Evolutionary conservation across 371 early-diverging fungal genomes (phyloP).

Genomic region (Zychaea mexicana): DNA sequence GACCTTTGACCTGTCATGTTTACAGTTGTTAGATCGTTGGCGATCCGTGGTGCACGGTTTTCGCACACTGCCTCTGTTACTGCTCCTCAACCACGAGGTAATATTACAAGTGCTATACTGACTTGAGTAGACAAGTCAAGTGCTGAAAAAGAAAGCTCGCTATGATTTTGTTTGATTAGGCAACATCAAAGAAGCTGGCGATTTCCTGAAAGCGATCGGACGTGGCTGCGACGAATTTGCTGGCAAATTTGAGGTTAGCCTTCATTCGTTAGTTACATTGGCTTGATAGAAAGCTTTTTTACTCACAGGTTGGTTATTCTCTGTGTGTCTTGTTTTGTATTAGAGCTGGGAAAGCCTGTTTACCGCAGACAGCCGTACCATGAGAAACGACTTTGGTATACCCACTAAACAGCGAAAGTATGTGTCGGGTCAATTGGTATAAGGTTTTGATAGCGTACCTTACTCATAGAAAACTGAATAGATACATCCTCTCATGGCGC

Average conservation of each 20-base stretch:
- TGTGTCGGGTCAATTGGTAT: not conserved
- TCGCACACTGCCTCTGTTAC: slow-evolving; percentile 14
- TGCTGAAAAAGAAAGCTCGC: not conserved
- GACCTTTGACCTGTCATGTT: slow-evolving; percentile 4
- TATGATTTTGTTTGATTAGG: slow-evolving; percentile 29
- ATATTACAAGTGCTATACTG: not conserved
- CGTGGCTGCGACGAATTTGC: slow-evolving; percentile 61
- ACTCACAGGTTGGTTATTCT: too few species aligned
- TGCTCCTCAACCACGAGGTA: slow-evolving; percentile 31
- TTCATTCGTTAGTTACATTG: too few species aligned
- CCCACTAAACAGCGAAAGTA: slow-evolving; percentile 30
- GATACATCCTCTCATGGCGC: slow-evolving; percentile 23
- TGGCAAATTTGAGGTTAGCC: slow-evolving; percentile 59
- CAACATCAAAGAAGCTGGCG: slow-evolving; percentile 42
- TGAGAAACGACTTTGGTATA: slow-evolving; percentile 50
- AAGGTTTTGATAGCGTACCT: not conserved
- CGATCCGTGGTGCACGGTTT: slow-evolving; percentile 23
- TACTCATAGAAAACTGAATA: not conserved
- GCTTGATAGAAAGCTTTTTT: too few species aligned
- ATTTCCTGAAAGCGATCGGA: slow-evolving; percentile 60
- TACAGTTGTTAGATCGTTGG: not conserved
- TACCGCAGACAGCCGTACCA: slow-evolving; percentile 37
- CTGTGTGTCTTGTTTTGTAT: too few species aligned
- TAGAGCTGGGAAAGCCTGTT: slow-evolving; percentile 71
- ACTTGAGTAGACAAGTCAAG: not conserved